phyloP scores from a whole-genome alignment of 306 rosid genomes.

The Vigna hirtella region DNA sequence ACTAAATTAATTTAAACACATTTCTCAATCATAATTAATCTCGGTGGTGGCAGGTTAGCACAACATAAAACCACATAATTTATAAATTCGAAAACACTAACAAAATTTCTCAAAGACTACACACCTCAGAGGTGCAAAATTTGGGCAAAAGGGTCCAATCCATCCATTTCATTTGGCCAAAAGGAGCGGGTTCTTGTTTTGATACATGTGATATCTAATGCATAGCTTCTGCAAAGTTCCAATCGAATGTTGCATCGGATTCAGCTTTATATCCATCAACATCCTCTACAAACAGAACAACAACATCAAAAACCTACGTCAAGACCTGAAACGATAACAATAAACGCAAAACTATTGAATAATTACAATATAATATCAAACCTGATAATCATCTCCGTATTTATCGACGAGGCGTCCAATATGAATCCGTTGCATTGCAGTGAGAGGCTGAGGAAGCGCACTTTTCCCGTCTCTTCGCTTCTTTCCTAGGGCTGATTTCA shows the following conservation, averaged over 20 bases:
- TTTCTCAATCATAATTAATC: too few species aligned
- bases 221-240: conserved; percentile 83
- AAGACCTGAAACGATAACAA: neutral
- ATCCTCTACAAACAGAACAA: conserved; percentile 60
- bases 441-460: conserved; percentile 69
- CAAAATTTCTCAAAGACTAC: neutral
- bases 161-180: conserved; percentile 12
- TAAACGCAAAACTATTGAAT: neutral
- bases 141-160: neutral
- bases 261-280: conserved; percentile 88
- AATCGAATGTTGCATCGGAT: conserved; percentile 84
- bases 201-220: conserved; percentile 48
- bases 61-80: neutral
- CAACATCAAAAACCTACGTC: neutral
- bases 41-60: neutral
- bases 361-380: conserved; percentile 15
- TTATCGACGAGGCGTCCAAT: conserved; percentile 66
- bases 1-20: too few species aligned
- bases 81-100: conserved; percentile 1
- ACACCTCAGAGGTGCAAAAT: neutral
- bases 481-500: conserved; percentile 86
- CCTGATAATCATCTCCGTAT: conserved; percentile 78
- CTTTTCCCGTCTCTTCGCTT: conserved; percentile 83
- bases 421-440: conserved; percentile 76
- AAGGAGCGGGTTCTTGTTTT: conserved; percentile 39